phyloP scores from a whole-genome alignment of 805 yeast species.

The Wickerhamomyces canadensis region DNA sequence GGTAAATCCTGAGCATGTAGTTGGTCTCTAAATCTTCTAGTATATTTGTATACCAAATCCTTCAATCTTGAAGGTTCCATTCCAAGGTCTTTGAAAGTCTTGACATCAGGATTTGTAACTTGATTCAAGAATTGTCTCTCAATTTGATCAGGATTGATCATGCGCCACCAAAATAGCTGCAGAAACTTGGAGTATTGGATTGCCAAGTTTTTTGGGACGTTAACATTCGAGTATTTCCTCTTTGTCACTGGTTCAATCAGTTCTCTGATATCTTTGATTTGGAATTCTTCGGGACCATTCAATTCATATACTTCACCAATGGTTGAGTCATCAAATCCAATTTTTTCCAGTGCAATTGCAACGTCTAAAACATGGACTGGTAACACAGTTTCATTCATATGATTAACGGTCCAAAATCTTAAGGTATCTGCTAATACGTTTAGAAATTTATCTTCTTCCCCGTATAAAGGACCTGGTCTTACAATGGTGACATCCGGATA shows the following conservation, averaged over 20 bases:
- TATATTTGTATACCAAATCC: constrained; percentile 42
- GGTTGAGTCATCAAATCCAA: constrained; percentile 78
- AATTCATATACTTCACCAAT: constrained; percentile 72
- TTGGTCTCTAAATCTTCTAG: constrained; percentile 29
- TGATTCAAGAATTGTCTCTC: constrained; percentile 72
- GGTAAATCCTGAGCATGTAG: constrained; percentile 36
- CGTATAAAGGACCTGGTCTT: constrained; percentile 78
- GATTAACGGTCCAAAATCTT: constrained; percentile 61
- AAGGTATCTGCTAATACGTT: constrained; percentile 51
- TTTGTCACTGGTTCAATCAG: constrained; percentile 59
- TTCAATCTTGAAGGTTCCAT: constrained; percentile 51
- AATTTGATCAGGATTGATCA: constrained; percentile 63
- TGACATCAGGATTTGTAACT: constrained; percentile 50
- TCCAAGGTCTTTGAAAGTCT: constrained; percentile 66
- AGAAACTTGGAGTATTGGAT: constrained; percentile 28
- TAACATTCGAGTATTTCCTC: constrained; percentile 31
- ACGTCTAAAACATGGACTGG: constrained; percentile 80
- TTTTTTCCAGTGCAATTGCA: constrained; percentile 70
- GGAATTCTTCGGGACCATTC: constrained; percentile 62
- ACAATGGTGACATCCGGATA: constrained; percentile 78
- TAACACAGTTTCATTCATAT: constrained; percentile 52
- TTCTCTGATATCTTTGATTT: constrained; percentile 59
- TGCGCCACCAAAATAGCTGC: constrained; percentile 39
- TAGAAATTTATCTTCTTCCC: constrained; percentile 66
- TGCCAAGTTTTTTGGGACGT: constrained; percentile 35